A percentile compares a stretch with the other conserved stretches of the same genome.
Conservation (phyloP, 2,329 filamentous ascomycete species). For the Setomelanomma holmii region DNA sequence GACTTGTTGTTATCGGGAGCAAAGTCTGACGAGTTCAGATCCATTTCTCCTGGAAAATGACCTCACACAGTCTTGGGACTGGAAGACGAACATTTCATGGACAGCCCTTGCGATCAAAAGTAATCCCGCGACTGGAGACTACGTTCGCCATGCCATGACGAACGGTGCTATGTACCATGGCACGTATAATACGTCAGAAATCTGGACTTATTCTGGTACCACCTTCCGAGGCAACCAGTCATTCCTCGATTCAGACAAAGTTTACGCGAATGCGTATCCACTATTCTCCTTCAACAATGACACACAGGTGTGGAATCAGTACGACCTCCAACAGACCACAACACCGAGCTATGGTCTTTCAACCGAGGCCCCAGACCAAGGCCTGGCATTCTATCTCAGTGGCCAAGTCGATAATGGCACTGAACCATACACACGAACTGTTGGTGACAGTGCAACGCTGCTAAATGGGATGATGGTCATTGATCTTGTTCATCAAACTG, state of each 20-base stretch:
- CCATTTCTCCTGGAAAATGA: slow-evolving; percentile 19
- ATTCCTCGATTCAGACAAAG: slow-evolving; percentile 10
- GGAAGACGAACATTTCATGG: slow-evolving; percentile 23
- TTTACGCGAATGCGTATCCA: slow-evolving; percentile 17
- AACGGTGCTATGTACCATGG: slow-evolving; percentile 24
- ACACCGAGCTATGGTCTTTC: slow-evolving; percentile 43
- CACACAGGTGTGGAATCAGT: slow-evolving; percentile 19
- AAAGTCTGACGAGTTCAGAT: slow-evolving; percentile 9
- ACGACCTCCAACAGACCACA: slow-evolving; percentile 15
- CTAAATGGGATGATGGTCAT: slow-evolving; percentile 49
- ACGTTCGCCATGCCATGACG: slow-evolving; percentile 16
- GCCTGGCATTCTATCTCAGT: slow-evolving; percentile 49
- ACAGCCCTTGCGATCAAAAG: slow-evolving; percentile 12
- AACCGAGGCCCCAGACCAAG: slow-evolving; percentile 45
- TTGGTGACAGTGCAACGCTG: slow-evolving; percentile 25
- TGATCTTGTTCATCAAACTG: slow-evolving; percentile 43
- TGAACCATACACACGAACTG: slow-evolving; percentile 12
- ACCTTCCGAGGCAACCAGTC: slow-evolving; percentile 16
- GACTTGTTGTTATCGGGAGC: background rate
- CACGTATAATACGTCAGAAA: slow-evolving; percentile 11
- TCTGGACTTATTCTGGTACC: slow-evolving; percentile 25
- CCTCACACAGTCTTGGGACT: slow-evolving; percentile 24
- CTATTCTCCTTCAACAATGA: slow-evolving; percentile 25
- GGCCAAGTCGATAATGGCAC: slow-evolving; percentile 46
- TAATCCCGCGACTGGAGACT: slow-evolving; percentile 19